These are phyloP conservation scores for Alternaria consortialis DNA, from an alignment of 2,329 filamentous ascomycete genomes.

Conservation along the genomic window DNA sequence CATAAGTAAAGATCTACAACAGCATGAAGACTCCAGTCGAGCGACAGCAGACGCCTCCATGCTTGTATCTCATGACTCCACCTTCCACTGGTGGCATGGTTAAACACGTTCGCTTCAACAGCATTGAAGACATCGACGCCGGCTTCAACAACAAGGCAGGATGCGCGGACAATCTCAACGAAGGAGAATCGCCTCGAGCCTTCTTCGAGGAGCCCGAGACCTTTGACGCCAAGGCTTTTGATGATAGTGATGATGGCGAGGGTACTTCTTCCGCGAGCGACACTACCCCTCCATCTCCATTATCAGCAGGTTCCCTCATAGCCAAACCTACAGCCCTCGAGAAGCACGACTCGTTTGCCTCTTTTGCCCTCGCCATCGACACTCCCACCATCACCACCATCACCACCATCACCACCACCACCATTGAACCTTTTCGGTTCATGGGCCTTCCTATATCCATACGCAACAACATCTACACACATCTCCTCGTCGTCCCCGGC, in stretches of 20 bases:
- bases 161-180: neutral
- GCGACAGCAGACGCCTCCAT: constrained; percentile 22
- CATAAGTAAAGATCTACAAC: neutral
- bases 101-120: constrained; percentile 20
- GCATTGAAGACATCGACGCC: neutral
- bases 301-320: neutral
- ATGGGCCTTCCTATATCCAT: constrained; percentile 31
- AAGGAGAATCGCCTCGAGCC: constrained; percentile 10
- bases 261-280: neutral
- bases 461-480: constrained; percentile 31
- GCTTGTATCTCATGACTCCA: constrained; percentile 25
- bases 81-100: constrained; percentile 26
- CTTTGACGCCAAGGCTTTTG: constrained; percentile 15
- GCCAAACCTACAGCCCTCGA: constrained; percentile 1
- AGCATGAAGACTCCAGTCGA: constrained; percentile 8
- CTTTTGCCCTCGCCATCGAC: neutral
- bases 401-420: neutral
- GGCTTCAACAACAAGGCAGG: constrained; percentile 2
- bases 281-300: neutral
- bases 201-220: constrained; percentile 21
- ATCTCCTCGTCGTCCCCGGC: constrained; percentile 34
- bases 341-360: constrained; percentile 1
- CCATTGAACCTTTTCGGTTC: constrained; percentile 25
- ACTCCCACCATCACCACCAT: neutral
- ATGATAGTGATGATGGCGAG: constrained; percentile 1